Evolutionary conservation across 2,329 filamentous ascomycete genomes (phyloP).

Genomic region (Cytospora paraplurivora): DNA sequence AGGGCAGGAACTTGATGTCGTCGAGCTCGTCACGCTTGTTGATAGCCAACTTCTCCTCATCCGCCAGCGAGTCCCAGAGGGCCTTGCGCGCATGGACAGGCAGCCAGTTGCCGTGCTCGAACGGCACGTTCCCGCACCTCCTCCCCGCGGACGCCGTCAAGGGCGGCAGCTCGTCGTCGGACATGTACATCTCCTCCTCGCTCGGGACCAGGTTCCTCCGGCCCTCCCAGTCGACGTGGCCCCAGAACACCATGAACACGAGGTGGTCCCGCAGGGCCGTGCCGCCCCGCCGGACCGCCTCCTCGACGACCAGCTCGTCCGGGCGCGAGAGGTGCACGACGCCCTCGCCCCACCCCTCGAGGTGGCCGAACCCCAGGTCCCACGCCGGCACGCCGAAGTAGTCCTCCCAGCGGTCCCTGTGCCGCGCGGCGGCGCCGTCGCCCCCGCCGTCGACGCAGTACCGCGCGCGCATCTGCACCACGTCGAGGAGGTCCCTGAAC

Average conservation of each 20-base stretch:
- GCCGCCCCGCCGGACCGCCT: slow-evolving; percentile 54
- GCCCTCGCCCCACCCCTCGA: slow-evolving; percentile 59
- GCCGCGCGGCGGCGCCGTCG: slow-evolving; percentile 38
- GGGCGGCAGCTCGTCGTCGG: slow-evolving; percentile 45
- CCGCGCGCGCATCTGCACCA: slow-evolving; percentile 58
- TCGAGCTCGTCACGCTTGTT: slow-evolving; percentile 37
- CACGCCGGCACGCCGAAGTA: slow-evolving; percentile 52
- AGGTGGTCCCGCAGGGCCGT: slow-evolving; percentile 57
- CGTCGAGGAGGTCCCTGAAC: slow-evolving; percentile 47
- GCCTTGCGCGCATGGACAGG: slow-evolving; percentile 49
- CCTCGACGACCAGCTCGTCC: slow-evolving; percentile 61
- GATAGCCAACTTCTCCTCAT: slow-evolving; percentile 43
- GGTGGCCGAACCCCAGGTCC: slow-evolving; percentile 54
- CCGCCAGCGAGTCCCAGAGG: slow-evolving; percentile 43
- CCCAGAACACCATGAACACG: slow-evolving; percentile 62
- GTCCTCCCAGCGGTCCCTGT: slow-evolving; percentile 1
- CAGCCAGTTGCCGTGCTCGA: slow-evolving; percentile 43
- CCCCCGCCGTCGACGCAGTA: slow-evolving; percentile 44
- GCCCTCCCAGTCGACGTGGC: slow-evolving; percentile 57
- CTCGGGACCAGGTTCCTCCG: slow-evolving; percentile 54
- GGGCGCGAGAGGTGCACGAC: slow-evolving; percentile 52
- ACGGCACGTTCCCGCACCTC: slow-evolving; percentile 40
- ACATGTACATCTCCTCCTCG: slow-evolving; percentile 54
- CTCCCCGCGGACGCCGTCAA: slow-evolving; percentile 24
- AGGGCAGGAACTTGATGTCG: slow-evolving; percentile 29